phyloP scores from a whole-genome alignment of 768 basidiomycete species.

The Leccinum incarnatum region DNA sequence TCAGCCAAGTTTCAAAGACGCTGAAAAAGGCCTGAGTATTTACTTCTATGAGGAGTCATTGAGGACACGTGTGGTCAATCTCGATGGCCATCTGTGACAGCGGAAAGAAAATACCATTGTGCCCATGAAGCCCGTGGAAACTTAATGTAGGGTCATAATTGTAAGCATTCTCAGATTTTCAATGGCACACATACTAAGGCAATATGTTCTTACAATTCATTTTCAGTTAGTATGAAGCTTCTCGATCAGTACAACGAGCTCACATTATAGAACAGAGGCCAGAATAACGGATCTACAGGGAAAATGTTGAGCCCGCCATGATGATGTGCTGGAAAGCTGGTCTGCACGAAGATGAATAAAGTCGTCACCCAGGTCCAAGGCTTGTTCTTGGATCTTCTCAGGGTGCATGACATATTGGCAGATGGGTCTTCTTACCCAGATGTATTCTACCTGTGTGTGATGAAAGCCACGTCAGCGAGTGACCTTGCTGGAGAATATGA shows the following conservation, averaged over 20 bases:
- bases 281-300: background rate
- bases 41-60: no score
- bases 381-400: background rate
- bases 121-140: background rate
- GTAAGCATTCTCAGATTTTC: background rate
- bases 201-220: background rate
- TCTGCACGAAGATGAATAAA: background rate
- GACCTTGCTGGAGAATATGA: background rate
- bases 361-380: slow-evolving; percentile 1
- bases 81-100: background rate
- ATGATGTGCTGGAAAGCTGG: background rate
- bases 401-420: background rate
- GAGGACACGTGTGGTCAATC: no score
- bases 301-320: no score
- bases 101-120: background rate
- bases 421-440: slow-evolving; percentile 1
- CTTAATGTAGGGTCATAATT: background rate
- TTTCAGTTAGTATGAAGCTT: background rate
- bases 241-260: background rate
- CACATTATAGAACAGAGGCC: background rate
- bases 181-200: background rate
- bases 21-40: no score
- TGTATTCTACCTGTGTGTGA: slow-evolving; percentile 1
- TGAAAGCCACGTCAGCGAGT: background rate
- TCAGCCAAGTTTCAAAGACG: no score